Evolutionary conservation across 371 early-diverging fungal genomes (phyloP), one percentile per base, ranked within the genome.

Genomic region (Syncephalis fuscata): DNA sequence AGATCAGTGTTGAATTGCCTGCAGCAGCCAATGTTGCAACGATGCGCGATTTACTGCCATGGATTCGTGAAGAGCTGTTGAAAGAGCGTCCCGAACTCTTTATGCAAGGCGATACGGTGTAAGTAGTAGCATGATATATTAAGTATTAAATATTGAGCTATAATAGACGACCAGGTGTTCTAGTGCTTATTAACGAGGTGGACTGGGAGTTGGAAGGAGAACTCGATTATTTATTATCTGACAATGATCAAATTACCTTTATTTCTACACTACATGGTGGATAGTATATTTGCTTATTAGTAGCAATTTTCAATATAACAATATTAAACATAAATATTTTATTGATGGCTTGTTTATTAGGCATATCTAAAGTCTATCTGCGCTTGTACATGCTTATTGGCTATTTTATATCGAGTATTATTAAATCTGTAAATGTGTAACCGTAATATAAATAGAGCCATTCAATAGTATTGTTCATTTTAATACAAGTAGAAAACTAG

Each of bases 171-270:
- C 90, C 96, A 1, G 98, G 98, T 10, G 89, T 94, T 48, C 67
- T 97, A 15, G 95, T 95, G 5, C 65, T 97, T 39, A 78, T 95
- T 44, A 97, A 97, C 53, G 88, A 89, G 38, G 72, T 76, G 2
- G 98, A 97, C 60, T 97, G 95, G 95, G 98, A 94, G 58, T 66
- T 97, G 36, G 88, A 88, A 58, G 94, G 89, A 25, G 88, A 84
- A 54, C 61, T 82, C 19, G 82, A 88, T 40, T 91, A 92, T 58
- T 65, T 68, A 49, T 50, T 93, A 41, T 54, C 80, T 52, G 69
- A 82, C 40, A 66, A 69, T 24, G 93, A 92, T 58, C 68, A 70
- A 37, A 80, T 96, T 44, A 81, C 85, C 21, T 94, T 97, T 61
- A 93, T 97, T 49, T 90, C 90, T 36, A 97, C 97, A 27, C 63